Conservation (phyloP, 2,329 filamentous ascomycete species). For the Bipolaris bicolor region DNA sequence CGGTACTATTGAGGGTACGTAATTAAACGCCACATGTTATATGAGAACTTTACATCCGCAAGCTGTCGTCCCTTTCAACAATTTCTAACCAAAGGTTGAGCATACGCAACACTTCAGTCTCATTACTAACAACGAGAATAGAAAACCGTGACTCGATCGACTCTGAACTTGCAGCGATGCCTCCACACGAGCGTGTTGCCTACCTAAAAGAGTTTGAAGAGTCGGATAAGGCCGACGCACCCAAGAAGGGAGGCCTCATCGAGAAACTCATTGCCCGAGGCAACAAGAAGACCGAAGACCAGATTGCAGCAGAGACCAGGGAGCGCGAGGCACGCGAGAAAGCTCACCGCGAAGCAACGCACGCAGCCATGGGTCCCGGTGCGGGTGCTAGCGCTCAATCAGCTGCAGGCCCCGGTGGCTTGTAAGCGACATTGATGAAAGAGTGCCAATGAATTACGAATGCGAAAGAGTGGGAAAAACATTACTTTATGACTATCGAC, state of each 20-base stretch:
- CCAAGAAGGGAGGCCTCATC: conserved; percentile 43
- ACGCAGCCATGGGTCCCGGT: conserved; percentile 21
- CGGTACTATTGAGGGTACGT: conserved; percentile 30
- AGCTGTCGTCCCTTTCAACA: background rate
- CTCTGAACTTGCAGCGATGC: conserved; percentile 42
- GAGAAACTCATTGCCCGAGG: conserved; percentile 44
- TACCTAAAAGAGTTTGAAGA: conserved; percentile 47
- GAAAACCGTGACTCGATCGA: conserved; percentile 43
- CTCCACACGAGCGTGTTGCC: conserved; percentile 41
- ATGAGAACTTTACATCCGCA: background rate
- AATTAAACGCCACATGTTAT: background rate
- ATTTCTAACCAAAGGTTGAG: background rate
- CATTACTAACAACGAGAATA: conserved; percentile 13
- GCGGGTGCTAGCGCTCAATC: conserved; percentile 24
- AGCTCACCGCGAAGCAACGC: conserved; percentile 21
- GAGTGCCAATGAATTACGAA: background rate
- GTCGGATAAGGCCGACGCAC: conserved; percentile 38
- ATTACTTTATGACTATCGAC: background rate
- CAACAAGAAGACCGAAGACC: conserved; percentile 46
- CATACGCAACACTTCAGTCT: background rate
- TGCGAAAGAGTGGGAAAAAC: background rate
- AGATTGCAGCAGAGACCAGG: conserved; percentile 35
- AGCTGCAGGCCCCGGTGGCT: conserved; percentile 22
- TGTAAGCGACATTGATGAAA: conserved; percentile 6
- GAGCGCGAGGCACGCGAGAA: conserved; percentile 27